Evolutionary conservation across 768 basidiomycete genomes (phyloP), one percentile per base, ranked within the genome.

Genomic region (Mycena venus): DNA sequence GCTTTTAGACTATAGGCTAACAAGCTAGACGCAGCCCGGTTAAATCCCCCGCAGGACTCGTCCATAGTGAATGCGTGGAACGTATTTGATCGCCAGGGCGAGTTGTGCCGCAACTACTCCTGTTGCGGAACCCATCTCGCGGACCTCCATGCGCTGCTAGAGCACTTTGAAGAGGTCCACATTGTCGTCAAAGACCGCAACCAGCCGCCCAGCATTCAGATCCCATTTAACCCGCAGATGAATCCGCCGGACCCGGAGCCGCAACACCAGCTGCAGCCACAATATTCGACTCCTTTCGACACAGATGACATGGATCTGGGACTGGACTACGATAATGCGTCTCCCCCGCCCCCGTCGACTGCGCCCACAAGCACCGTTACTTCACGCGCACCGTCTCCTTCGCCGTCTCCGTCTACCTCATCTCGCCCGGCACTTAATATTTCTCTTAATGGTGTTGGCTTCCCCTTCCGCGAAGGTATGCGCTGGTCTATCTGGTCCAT

Each of bases 81-180:
- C 44, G 85, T 90, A 21, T 88, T 92, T 74, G 91, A 93, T 78
- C 87, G 89, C 61, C 93, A 95, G 78, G 93, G 92, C 74, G 95
- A 96, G 75, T 85, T 94, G 21, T 96, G 95, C 82, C 92, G 93
- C 75, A 93, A 98, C 82, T 98, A 96, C 85, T 92, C 92, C 1
- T 98, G 97, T 84, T 98, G 96, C 80, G 96, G 96, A 32, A 62
- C 91, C 38, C 88, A 91, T 71, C 87, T 95, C 8, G 78, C 89
- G 36, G 94, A 95, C 78, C 88, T 95, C 0, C 94, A 95, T 73
- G 93, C 95, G 3, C 91, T 98, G 14, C 89, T 98, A 3, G 95
- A 97, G 83, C 96, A 98, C 80, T 97, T 97, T 76, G 96, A 98
- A 79, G 94, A 96, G 72, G 91, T 92, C 58, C 96, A 98, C 81